Evolutionary conservation across 208 protist genomes (phyloP).

Genomic region (Trypanosomatidae sp.): DNA sequence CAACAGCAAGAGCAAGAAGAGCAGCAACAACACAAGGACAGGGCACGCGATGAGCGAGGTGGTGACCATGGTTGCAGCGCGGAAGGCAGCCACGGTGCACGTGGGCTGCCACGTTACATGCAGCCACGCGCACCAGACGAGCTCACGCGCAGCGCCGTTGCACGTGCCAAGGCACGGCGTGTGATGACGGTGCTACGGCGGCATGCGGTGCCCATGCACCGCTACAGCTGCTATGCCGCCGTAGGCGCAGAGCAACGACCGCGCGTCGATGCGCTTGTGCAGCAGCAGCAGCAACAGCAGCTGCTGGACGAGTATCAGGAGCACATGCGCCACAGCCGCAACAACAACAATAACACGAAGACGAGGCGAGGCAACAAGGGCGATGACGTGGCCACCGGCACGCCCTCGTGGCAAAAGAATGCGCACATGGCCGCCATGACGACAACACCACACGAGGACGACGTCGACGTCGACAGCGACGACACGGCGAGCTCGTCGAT

Average conservation of each 20-base stretch:
- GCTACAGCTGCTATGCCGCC: slow-evolving; percentile 40
- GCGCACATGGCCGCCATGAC: not conserved
- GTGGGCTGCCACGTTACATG: too few relatives aligned
- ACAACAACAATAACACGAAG: slow-evolving; percentile 9
- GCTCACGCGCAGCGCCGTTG: slow-evolving; percentile 47
- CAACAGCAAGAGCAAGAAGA: too few relatives aligned
- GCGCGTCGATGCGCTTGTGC: too few relatives aligned
- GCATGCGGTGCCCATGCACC: slow-evolving; percentile 59
- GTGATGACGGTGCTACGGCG: slow-evolving; percentile 47
- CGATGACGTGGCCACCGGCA: slow-evolving; percentile 3
- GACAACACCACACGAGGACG: slow-evolving; percentile 2
- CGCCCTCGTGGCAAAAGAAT: not conserved
- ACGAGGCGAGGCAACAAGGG: slow-evolving; percentile 8
- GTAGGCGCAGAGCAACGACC: too few relatives aligned
- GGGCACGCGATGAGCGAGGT: too few relatives aligned
- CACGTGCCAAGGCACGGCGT: slow-evolving; percentile 47
- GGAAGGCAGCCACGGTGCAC: too few relatives aligned
- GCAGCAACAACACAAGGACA: too few relatives aligned
- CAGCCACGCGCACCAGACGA: slow-evolving; percentile 33
- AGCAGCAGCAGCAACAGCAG: too few relatives aligned
- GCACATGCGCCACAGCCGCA: too few relatives aligned
- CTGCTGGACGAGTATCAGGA: too few relatives aligned
- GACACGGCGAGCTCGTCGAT: not conserved
- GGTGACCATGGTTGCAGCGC: too few relatives aligned
- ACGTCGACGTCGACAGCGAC: not conserved